Base-by-base conservation (phyloP, 1,284 basidiomycete genomes). In the Austroboletus novae-zelandiae region DNA sequence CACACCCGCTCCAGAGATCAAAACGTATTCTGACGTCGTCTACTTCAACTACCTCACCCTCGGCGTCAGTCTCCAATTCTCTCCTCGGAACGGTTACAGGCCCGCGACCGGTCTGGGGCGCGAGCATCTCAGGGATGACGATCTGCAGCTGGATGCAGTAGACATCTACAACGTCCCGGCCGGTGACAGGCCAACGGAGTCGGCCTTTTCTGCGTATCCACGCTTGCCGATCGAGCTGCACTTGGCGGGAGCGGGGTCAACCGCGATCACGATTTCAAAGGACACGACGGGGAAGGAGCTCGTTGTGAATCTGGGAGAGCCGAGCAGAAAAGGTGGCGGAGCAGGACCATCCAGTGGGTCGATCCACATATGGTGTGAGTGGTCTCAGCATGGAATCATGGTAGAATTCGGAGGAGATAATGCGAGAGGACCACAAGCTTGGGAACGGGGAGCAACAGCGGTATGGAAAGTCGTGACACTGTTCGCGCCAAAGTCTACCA, bases 281-380 rank as follows among this genome's bases (percentile, higher is more conserved):
- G 69, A 72, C 18, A 86, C 83, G 3, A 82, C 77, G 5, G 94
- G 91, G 4, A 85, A 86, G 59, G 83, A 90, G 1, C 82, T 97
- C 53, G 86, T 95, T 4, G 64, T 70, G 15, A 62, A 66, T 34
- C 68, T 95, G 30, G 92, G 92, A 17, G 93, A 95, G 68, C 93
- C 93, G 8, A 80, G 80, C 59, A 78, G 89, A 48, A 96, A 95
- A 64, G 93, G 93, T 7, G 91, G 92, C 23, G 91, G 91, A 0
- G 74, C 81, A 10, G 90, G 89, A 0, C 89, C 89, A 9, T 85
- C 85, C 13, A 81, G 79, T 9, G 88, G 88, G n/a, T 91, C 87
- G 37, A 89, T 94, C 56, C 84, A 84, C 17, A 92, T 94, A 54
- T 96, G 91, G 89, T 88, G 91, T 58, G 92, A 95, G 67, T 95